These are phyloP conservation scores for Hericium rajendrae DNA, from an alignment of 768 basidiomycete genomes.

Conservation along the genomic window DNA sequence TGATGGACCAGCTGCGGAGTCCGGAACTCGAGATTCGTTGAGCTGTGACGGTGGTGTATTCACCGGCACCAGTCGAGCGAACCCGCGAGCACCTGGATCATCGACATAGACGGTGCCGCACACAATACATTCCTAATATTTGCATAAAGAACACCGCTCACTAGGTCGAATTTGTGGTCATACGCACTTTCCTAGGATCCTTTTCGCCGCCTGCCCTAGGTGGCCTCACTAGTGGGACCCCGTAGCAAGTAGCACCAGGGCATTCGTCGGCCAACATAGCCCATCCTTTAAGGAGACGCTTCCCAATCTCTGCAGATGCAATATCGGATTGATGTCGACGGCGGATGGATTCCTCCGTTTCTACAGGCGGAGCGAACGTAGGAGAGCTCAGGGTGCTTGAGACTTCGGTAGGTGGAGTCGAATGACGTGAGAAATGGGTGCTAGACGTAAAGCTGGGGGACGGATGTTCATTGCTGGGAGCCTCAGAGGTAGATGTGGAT, in stretches of 20 bases:
- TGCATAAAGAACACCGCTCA: not conserved
- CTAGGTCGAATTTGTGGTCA: not conserved
- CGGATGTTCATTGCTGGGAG: constrained; percentile 5
- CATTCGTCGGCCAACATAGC: constrained; percentile 89
- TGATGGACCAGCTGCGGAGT: not conserved
- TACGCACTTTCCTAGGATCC: constrained; percentile 55
- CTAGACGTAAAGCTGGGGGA: constrained; percentile 36
- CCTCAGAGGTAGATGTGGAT: constrained; percentile 2
- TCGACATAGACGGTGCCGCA: constrained; percentile 12
- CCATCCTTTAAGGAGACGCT: constrained; percentile 71
- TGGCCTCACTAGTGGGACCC: constrained; percentile 75
- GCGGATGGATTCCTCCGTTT: constrained; percentile 54
- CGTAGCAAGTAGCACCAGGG: constrained; percentile 56
- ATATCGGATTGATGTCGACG: constrained; percentile 74
- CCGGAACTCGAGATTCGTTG: not conserved
- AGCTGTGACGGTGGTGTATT: not conserved
- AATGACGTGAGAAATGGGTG: constrained; percentile 48
- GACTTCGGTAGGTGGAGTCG: constrained; percentile 72
- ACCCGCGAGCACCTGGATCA: constrained; percentile 4
- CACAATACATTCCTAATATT: constrained; percentile 13
- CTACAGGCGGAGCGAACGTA: constrained; percentile 51
- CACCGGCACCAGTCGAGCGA: constrained; percentile 1
- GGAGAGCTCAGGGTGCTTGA: constrained; percentile 55
- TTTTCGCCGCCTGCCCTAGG: constrained; percentile 52
- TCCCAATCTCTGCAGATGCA: constrained; percentile 74